Evolutionary conservation across 2,329 filamentous ascomycete species (phyloP).

Genomic region (Colletotrichum sp.): DNA sequence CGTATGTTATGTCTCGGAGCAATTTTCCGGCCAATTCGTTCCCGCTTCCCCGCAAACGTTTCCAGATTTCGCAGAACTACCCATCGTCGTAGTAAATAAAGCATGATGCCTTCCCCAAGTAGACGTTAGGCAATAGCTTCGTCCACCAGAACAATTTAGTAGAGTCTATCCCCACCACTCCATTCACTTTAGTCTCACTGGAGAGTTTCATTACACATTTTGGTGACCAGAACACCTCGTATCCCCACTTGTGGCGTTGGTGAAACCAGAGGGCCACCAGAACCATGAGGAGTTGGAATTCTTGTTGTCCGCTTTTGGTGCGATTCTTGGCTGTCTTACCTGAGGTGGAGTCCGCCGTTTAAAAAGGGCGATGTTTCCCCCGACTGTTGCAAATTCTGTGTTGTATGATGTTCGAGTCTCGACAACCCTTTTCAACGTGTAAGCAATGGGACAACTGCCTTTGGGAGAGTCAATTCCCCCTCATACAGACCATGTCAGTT

Average conservation of each 20-base stretch:
- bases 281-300: not conserved
- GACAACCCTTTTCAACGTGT: not conserved
- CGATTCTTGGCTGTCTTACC: not conserved
- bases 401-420: not conserved
- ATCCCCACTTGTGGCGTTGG: not conserved
- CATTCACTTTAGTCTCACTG: not conserved
- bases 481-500: constrained; percentile 77
- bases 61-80: not conserved
- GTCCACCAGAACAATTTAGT: not conserved
- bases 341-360: not conserved
- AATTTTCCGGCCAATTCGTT: not conserved
- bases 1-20: not conserved
- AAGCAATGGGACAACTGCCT: constrained; percentile 50
- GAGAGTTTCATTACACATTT: not conserved
- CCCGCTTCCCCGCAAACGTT: not conserved
- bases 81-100: not conserved
- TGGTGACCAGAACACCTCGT: not conserved
- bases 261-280: not conserved
- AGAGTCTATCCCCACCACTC: accelerated
- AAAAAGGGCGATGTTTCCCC: not conserved
- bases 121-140: not conserved
- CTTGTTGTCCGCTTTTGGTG: not conserved
- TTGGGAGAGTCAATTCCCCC: constrained; percentile 77
- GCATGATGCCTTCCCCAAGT: not conserved
- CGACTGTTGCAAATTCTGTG: not conserved